Percentiles rank a stretch among this genome's conserved stretches.
phyloP scores from a whole-genome alignment of 2,329 filamentous ascomycete species.

The Drechslera avenae region DNA sequence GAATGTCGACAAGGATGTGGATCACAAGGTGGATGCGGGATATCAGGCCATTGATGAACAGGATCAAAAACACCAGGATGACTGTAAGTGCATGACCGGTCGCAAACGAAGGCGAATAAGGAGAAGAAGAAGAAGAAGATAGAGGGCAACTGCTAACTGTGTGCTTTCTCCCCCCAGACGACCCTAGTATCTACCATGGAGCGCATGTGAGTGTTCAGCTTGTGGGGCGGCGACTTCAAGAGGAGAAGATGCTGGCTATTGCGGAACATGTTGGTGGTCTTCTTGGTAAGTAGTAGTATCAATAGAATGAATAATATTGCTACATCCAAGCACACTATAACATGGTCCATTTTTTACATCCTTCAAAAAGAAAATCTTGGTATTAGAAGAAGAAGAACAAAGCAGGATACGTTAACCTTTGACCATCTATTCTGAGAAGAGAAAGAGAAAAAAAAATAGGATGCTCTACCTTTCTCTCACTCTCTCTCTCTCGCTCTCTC shows the following conservation, averaged over 20 bases:
- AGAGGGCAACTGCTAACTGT: background rate
- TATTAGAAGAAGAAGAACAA: too few species aligned
- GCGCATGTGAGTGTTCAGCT: constrained; percentile 47
- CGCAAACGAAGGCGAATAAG: too few species aligned
- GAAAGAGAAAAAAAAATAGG: too few species aligned
- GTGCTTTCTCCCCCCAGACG: constrained; percentile 37
- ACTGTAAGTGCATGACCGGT: constrained; percentile 27
- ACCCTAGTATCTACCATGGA: constrained; percentile 48
- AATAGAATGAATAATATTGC: too few species aligned
- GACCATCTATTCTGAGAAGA: too few species aligned
- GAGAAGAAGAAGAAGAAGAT: background rate
- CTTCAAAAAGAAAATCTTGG: too few species aligned
- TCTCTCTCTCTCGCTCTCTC: too few species aligned
- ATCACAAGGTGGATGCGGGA: constrained; percentile 24
- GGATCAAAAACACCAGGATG: constrained; percentile 34
- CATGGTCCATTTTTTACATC: too few species aligned
- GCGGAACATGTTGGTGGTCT: constrained; percentile 39
- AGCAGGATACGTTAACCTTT: too few species aligned
- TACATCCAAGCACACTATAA: too few species aligned
- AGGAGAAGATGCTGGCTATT: constrained; percentile 49
- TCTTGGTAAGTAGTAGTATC: constrained; percentile 24
- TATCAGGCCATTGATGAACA: constrained; percentile 35
- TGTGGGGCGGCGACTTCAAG: constrained; percentile 45
- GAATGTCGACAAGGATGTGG: constrained; percentile 37
- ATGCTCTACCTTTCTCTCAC: too few species aligned